These are phyloP conservation scores for Alternaria rosae DNA, from an alignment of 2,329 filamentous ascomycete genomes.

Conservation along the genomic window DNA sequence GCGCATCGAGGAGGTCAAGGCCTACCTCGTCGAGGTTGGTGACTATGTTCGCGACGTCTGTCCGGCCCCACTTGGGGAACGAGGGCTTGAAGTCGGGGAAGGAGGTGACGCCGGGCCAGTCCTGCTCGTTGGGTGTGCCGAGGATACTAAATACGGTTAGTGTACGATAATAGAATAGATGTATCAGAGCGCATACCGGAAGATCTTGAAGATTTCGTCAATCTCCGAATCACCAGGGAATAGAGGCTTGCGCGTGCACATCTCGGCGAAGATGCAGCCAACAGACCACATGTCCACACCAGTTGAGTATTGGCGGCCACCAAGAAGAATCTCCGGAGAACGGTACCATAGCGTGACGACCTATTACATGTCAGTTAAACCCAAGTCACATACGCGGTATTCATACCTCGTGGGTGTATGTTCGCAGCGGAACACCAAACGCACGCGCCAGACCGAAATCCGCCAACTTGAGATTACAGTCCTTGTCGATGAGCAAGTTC, in stretches of 20 bases:
- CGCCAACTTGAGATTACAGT: conserved; percentile 88
- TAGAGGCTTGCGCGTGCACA: conserved; percentile 91
- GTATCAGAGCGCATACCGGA: conserved; percentile 68
- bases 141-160: conserved; percentile 59
- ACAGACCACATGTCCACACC: conserved; percentile 97
- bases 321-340: conserved; percentile 86
- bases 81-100: conserved; percentile 93
- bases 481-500: conserved; percentile 84
- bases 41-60: conserved; percentile 71
- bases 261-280: conserved; percentile 94
- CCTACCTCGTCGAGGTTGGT: conserved; percentile 75
- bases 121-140: conserved; percentile 80
- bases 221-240: conserved; percentile 94
- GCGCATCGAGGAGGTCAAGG: conserved; percentile 70
- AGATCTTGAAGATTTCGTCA: conserved; percentile 94
- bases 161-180: background rate
- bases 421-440: conserved; percentile 88
- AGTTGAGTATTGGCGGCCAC: conserved; percentile 90
- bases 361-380: conserved; percentile 46
- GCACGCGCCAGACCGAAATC: conserved; percentile 90
- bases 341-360: conserved; percentile 96
- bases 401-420: conserved; percentile 84
- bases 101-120: conserved; percentile 91
- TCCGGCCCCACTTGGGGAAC: conserved; percentile 88
- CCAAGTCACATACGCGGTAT: background rate